phyloP scores from a whole-genome alignment of 768 basidiomycete species.

The Fomitopsis pulvina region DNA sequence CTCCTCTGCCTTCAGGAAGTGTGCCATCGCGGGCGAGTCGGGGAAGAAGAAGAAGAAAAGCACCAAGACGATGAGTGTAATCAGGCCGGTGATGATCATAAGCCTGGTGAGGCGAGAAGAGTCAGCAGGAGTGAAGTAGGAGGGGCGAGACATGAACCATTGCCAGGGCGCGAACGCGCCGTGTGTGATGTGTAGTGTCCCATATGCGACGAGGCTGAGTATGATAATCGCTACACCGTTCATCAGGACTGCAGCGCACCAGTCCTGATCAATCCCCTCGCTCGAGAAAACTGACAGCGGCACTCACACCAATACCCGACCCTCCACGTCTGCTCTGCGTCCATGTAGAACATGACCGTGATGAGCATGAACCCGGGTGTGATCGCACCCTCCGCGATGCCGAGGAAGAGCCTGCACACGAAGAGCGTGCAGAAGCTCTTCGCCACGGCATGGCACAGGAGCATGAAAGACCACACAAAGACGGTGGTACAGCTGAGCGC shows the following conservation, averaged over 20 bases:
- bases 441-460: conserved; percentile 58
- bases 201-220: conserved; percentile 65
- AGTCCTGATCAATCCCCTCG: not conserved
- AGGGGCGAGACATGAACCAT: conserved; percentile 39
- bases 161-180: conserved; percentile 64
- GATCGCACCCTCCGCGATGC: conserved; percentile 74
- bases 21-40: conserved; percentile 68
- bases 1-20: conserved; percentile 67
- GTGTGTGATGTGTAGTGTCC: conserved; percentile 55
- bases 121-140: conserved; percentile 6
- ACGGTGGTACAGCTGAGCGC: no score
- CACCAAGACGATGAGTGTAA: conserved; percentile 55
- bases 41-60: conserved; percentile 77
- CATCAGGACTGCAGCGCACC: conserved; percentile 51
- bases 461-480: conserved; percentile 62
- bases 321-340: conserved; percentile 38
- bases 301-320: conserved; percentile 47
- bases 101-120: conserved; percentile 37
- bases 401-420: conserved; percentile 68
- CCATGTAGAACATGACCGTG: conserved; percentile 50
- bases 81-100: conserved; percentile 65
- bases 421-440: conserved; percentile 66
- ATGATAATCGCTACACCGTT: conserved; percentile 70
- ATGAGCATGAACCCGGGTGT: conserved; percentile 79
- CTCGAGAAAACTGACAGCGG: not conserved